Percentiles rank a stretch among this genome's conserved stretches.
phyloP scores from a whole-genome alignment of 495 filamentous ascomycete genomes.

The Penicillium canariense region DNA sequence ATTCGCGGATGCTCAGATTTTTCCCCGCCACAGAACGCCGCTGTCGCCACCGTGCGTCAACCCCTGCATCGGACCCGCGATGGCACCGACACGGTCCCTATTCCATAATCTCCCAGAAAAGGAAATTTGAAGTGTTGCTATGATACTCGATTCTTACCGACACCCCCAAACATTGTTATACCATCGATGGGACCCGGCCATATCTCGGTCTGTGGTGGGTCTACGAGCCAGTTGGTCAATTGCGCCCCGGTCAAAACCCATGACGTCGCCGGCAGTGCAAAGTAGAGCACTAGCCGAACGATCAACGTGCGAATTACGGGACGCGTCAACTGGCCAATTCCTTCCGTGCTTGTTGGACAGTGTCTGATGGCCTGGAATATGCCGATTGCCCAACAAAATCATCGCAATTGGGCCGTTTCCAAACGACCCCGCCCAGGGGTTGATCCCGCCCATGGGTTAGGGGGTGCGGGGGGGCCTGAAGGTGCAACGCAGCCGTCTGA shows the following conservation, averaged over 20 bases:
- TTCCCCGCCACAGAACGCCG: constrained; percentile 5
- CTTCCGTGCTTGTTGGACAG: neutral
- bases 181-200: neutral
- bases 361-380: too few relatives aligned
- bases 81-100: neutral
- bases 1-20: neutral
- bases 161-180: neutral
- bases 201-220: neutral
- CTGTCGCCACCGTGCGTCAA: constrained; percentile 9
- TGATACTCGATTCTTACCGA: too few relatives aligned
- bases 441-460: too few relatives aligned
- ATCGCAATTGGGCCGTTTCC: too few relatives aligned
- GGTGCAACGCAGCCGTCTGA: neutral
- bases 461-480: neutral
- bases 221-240: neutral
- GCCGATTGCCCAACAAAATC: neutral
- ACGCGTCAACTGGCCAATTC: neutral
- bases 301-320: neutral
- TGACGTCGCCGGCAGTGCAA: neutral
- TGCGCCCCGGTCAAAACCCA: neutral
- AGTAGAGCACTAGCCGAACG: neutral
- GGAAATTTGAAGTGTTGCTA: too few relatives aligned
- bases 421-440: neutral
- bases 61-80: constrained; percentile 2
- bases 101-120: too few relatives aligned